Conservation (phyloP, 148 eudicot genomes). For the Heliosperma pusillum region DNA sequence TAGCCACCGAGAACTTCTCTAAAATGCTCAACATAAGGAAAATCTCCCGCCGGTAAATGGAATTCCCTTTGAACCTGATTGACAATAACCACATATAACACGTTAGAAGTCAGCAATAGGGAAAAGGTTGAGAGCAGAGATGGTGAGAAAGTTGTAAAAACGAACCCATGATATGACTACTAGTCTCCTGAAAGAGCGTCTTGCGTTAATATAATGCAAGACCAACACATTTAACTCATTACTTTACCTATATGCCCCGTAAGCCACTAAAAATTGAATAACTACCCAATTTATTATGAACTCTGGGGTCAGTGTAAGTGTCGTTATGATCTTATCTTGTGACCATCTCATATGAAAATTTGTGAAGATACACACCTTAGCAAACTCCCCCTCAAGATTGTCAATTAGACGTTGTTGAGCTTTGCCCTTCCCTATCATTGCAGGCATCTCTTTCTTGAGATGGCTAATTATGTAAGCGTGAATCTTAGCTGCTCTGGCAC, state of each 20-base stretch:
- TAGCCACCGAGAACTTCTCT: slow-evolving; percentile 62
- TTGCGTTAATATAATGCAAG: background rate
- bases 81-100: background rate
- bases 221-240: background rate
- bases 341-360: no score
- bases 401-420: slow-evolving; percentile 82
- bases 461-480: slow-evolving; percentile 90
- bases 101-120: background rate
- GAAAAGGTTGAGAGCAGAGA: background rate
- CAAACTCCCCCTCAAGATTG: slow-evolving; percentile 70
- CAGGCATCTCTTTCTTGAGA: slow-evolving; percentile 90
- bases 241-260: no score
- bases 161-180: background rate
- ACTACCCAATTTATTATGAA: no score
- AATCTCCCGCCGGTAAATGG: slow-evolving; percentile 84
- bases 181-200: background rate
- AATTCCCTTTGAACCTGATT: slow-evolving; percentile 72
- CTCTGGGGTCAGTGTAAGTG: no score
- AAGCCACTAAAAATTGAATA: no score
- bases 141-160: background rate
- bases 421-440: slow-evolving; percentile 78
- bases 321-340: no score
- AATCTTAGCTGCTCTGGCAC: slow-evolving; percentile 89
- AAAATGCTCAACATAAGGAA: slow-evolving; percentile 76
- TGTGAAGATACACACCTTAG: slow-evolving; percentile 43